These are phyloP conservation scores for Russula compacta DNA, from an alignment of 768 basidiomycete genomes.

Conservation along the genomic window DNA sequence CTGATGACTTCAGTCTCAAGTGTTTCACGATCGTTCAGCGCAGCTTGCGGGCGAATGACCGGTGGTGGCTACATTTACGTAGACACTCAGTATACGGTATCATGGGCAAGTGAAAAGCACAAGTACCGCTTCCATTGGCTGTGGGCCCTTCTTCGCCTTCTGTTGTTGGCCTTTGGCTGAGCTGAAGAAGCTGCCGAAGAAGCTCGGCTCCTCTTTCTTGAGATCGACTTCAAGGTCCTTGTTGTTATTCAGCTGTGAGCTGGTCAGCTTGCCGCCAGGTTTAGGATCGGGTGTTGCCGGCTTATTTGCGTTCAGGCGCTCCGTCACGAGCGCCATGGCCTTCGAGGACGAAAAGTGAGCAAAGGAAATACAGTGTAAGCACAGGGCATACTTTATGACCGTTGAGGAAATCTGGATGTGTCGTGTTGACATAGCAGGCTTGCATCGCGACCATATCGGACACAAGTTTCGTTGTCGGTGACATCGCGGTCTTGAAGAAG, in stretches of 20 bases:
- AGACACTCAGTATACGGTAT: slow-evolving; percentile 22
- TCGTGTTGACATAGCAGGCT: slow-evolving; percentile 98
- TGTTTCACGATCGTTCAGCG: slow-evolving; percentile 87
- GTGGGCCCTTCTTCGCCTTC: slow-evolving; percentile 47
- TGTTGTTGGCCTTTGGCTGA: slow-evolving; percentile 42
- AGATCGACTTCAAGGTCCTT: slow-evolving; percentile 88
- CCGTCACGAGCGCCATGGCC: slow-evolving; percentile 85
- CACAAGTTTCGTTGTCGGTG: slow-evolving; percentile 91
- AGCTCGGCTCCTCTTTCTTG: slow-evolving; percentile 84
- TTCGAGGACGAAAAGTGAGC: slow-evolving; percentile 23
- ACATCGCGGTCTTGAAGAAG: slow-evolving; percentile 94
- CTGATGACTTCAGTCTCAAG: slow-evolving; percentile 99
- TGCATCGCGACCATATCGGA: slow-evolving; percentile 96
- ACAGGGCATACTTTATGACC: slow-evolving; percentile 65
- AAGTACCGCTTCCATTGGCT: slow-evolving; percentile 49
- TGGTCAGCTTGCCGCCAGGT: slow-evolving; percentile 47
- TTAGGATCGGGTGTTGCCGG: slow-evolving; percentile 68
- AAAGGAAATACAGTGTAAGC: neutral
- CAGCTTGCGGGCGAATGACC: slow-evolving; percentile 81
- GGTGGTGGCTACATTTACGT: slow-evolving; percentile 55
- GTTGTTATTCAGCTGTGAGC: slow-evolving; percentile 76
- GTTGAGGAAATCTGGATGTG: slow-evolving; percentile 96
- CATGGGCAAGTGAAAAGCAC: neutral
- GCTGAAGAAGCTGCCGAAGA: slow-evolving; percentile 96
- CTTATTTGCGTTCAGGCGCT: slow-evolving; percentile 76